These are phyloP conservation scores for Terana coerulea DNA, from an alignment of 768 basidiomycete genomes.

Conservation along the genomic window DNA sequence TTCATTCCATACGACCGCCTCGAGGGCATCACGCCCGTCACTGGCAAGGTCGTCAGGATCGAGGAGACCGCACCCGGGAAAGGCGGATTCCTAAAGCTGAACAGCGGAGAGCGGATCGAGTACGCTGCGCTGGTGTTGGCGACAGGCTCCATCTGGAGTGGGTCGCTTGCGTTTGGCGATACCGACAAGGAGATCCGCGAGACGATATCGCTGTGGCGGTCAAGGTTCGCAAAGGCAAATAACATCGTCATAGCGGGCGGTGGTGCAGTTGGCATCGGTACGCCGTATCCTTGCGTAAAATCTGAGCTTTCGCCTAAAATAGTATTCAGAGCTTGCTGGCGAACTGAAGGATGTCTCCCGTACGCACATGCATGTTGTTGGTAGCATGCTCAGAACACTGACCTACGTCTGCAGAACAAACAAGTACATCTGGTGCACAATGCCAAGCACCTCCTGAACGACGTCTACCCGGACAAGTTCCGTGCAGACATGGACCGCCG, in stretches of 20 bases:
- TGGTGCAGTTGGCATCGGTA: constrained; percentile 41
- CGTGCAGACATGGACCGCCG: constrained; percentile 43
- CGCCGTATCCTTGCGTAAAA: constrained; percentile 6
- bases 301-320: background rate
- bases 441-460: constrained; percentile 47
- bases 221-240: constrained; percentile 26
- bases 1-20: constrained; percentile 51
- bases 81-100: constrained; percentile 49
- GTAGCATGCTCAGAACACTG: too few relatives aligned
- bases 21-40: constrained; percentile 37
- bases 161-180: constrained; percentile 43
- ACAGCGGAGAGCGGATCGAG: constrained; percentile 43
- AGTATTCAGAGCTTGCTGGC: constrained; percentile 37
- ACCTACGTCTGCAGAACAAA: too few relatives aligned
- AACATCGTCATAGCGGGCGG: constrained; percentile 34
- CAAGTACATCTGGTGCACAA: constrained; percentile 62
- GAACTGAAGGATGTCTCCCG: too few relatives aligned
- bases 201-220: constrained; percentile 28
- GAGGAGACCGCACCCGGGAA: constrained; percentile 21
- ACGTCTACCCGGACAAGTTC: constrained; percentile 50
- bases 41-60: constrained; percentile 38
- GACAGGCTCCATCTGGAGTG: constrained; percentile 53
- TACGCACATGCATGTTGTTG: too few relatives aligned
- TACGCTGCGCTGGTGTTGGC: constrained; percentile 60
- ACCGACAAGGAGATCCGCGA: constrained; percentile 19